Percentiles rank a stretch among this genome's conserved stretches.
Conservation (phyloP, 345 rosid species). For the Populus euphratica region DNA sequence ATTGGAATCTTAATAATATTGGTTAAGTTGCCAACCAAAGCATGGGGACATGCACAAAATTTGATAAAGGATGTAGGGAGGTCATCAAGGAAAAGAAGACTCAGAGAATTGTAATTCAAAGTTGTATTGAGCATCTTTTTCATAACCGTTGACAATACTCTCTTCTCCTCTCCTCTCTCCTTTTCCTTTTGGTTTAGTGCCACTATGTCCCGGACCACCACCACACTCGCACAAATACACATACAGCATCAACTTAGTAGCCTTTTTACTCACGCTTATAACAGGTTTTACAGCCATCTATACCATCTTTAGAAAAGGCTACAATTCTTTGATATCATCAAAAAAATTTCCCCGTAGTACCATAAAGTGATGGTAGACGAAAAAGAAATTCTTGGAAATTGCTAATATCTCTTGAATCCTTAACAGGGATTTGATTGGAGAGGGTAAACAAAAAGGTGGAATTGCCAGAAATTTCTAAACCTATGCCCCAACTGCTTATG, state of each 20-base stretch:
- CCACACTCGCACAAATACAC: constrained; percentile 46
- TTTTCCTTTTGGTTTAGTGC: constrained; percentile 26
- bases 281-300: constrained; percentile 17
- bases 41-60: constrained; percentile 41
- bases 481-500: not conserved
- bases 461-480: not conserved
- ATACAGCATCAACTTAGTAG: constrained; percentile 39
- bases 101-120: constrained; percentile 28
- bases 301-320: constrained; percentile 38
- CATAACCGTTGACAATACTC: constrained; percentile 46
- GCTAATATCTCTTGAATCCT: constrained; percentile 12
- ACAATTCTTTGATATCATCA: constrained; percentile 21
- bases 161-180: not conserved
- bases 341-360: not conserved
- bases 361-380: constrained; percentile 19
- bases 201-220: constrained; percentile 51
- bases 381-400: constrained; percentile 43
- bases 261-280: constrained; percentile 44
- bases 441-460: not conserved
- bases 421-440: not conserved
- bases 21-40: constrained; percentile 17
- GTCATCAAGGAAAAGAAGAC: constrained; percentile 21
- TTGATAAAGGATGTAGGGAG: constrained; percentile 33
- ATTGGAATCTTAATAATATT: constrained; percentile 1
- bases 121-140: constrained; percentile 31